Evolutionary conservation across 2,329 filamentous ascomycete genomes (phyloP).

Genomic region (Pezicula rhizophila): DNA sequence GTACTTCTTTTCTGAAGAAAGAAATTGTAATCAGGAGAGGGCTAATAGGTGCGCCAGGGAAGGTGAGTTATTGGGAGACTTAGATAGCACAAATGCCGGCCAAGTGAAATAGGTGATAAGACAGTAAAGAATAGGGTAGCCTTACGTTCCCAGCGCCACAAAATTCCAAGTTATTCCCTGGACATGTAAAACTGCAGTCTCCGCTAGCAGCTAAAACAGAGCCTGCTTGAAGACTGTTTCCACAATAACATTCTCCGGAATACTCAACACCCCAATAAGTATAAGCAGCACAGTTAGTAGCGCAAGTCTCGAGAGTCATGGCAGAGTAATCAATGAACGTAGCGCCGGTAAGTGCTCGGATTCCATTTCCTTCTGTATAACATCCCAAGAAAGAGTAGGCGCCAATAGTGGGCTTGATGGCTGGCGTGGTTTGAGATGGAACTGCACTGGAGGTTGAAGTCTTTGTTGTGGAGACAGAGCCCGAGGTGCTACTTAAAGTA

Average conservation of each 20-base stretch:
- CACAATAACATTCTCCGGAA: constrained; percentile 6
- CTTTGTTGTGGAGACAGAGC: constrained; percentile 3
- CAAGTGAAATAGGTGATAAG: too few species aligned
- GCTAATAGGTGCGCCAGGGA: too few species aligned
- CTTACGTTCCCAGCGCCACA: constrained; percentile 2
- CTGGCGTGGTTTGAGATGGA: constrained; percentile 4
- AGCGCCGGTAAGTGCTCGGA: constrained; percentile 1
- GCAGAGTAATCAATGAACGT: background rate
- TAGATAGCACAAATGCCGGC: too few species aligned
- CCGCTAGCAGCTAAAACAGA: background rate
- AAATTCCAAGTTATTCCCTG: background rate
- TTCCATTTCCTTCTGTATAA: constrained; percentile 4
- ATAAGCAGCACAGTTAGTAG: constrained; percentile 5
- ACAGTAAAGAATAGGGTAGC: too few species aligned
- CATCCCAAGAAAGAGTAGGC: constrained; percentile 9
- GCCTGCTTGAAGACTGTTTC: background rate
- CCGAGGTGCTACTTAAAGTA: constrained; percentile 24
- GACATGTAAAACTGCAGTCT: constrained; percentile 2
- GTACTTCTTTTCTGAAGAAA: too few species aligned
- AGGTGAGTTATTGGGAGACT: too few species aligned
- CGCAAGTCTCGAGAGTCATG: constrained; percentile 19
- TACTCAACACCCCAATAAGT: constrained; percentile 9
- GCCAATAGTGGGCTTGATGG: constrained; percentile 8
- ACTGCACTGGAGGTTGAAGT: background rate
- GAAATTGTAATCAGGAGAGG: too few species aligned